Evolutionary conservation across 2,329 filamentous ascomycete species (phyloP), one percentile per base, ranked within the genome.

Genomic region (Microdochium bolleyi): DNA sequence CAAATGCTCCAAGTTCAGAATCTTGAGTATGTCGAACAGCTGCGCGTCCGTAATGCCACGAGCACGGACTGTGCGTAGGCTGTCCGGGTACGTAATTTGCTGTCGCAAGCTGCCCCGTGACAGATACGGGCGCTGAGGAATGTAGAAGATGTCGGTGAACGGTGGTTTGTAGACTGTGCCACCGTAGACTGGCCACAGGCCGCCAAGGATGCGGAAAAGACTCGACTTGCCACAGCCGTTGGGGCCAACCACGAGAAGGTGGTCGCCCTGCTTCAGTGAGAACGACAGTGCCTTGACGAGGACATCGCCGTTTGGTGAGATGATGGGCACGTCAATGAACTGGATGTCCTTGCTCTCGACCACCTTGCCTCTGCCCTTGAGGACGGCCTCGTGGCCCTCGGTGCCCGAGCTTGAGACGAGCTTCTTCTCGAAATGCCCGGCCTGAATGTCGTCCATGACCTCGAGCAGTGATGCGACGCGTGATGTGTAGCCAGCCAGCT

Each of bases 161-260:
- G 88, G 85, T 1, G 94, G 94, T 68, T 97, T 97, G 62, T 89
- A 80, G 21, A 99, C 94, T 1, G 83, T 90, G 51, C 94, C 94
- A 58, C 94, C 92, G 69, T 99, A 99, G 13, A 97, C 94, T 16
- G 94, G 94, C 94, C 94, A 99, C 2, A 99, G 77, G 0, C 94
- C 94, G 56, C 94, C 94, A 1, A 99, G 81, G 60, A 99, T 99
- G 37, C 94, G 85, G 80, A 99, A 99, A 2, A 99, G 79, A 16
- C 88, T 95, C 0, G 90, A 96, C 70, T 99, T 99, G 44, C 94
- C 94, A 68, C 94, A 99, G 37, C 94, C 94, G 67, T 99, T 99
- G 22, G 94, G 94, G 1, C 94, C 94, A 44, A 97, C 89, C 44
- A 99, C 94, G 37, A 99, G 82, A 7, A 99, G 80, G 62, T 99